Evolutionary conservation across 352 stramenopile genomes (phyloP).

Genomic region (Pythium rishiriense): DNA sequence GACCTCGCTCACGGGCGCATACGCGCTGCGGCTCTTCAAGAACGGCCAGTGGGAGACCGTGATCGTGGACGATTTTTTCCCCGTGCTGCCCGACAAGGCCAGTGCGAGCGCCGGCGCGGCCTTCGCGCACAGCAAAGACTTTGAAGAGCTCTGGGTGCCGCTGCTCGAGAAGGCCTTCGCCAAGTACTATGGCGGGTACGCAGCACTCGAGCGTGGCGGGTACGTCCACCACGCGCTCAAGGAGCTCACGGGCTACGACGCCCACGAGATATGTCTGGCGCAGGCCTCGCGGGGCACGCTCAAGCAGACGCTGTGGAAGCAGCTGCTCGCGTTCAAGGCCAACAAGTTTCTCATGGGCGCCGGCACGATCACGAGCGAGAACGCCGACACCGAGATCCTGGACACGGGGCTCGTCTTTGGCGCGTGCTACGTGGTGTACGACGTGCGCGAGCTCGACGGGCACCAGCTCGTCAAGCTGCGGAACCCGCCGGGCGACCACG

Average conservation of each 20-base stretch:
- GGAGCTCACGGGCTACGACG: slow-evolving; percentile 84
- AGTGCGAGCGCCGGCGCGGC: slow-evolving; percentile 73
- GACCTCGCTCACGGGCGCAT: slow-evolving; percentile 89
- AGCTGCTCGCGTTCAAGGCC: slow-evolving; percentile 76
- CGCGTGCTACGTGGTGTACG: slow-evolving; percentile 91
- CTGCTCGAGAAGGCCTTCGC: slow-evolving; percentile 93
- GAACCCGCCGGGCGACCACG: slow-evolving; percentile 91
- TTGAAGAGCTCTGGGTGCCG: slow-evolving; percentile 92
- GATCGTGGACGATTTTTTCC: slow-evolving; percentile 92
- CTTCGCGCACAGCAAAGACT: slow-evolving; percentile 85
- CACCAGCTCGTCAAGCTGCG: slow-evolving; percentile 88
- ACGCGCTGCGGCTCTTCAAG: slow-evolving; percentile 90
- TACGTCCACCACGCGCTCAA: slow-evolving; percentile 92
- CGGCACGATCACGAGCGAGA: slow-evolving; percentile 81
- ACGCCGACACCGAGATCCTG: slow-evolving; percentile 85
- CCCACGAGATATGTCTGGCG: slow-evolving; percentile 88
- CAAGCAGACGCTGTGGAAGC: slow-evolving; percentile 90
- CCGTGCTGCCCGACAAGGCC: slow-evolving; percentile 64
- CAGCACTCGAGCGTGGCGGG: slow-evolving; percentile 74
- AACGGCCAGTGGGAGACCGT: slow-evolving; percentile 93
- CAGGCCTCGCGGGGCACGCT: slow-evolving; percentile 79
- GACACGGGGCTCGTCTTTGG: slow-evolving; percentile 91
- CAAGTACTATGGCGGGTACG: slow-evolving; percentile 91
- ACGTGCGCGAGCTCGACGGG: slow-evolving; percentile 84
- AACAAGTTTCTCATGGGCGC: slow-evolving; percentile 93